Conservation (phyloP, 164 flowering plant genomes). For the Magnolia officinalis region DNA sequence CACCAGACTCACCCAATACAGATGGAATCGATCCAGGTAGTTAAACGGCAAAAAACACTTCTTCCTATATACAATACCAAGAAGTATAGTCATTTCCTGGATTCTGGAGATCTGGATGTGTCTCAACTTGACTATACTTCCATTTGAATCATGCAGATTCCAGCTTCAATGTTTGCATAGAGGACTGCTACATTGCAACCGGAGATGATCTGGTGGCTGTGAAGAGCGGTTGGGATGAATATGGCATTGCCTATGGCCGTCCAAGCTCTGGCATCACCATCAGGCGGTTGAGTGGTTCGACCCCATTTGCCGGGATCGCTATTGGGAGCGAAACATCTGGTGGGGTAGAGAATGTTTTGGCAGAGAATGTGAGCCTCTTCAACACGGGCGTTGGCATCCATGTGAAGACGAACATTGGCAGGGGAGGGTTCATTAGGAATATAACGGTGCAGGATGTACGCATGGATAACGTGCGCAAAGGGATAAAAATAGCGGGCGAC, state of each 20-base stretch:
- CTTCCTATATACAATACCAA: background rate
- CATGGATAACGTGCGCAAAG: slow-evolving; percentile 63
- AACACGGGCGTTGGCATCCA: slow-evolving; percentile 78
- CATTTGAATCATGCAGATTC: slow-evolving; percentile 54
- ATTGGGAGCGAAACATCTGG: slow-evolving; percentile 97
- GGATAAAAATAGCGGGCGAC: slow-evolving; percentile 74
- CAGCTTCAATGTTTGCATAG: slow-evolving; percentile 85
- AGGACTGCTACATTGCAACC: slow-evolving; percentile 78
- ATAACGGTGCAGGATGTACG: slow-evolving; percentile 59
- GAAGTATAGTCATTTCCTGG: background rate
- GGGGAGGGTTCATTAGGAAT: slow-evolving; percentile 77
- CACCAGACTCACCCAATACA: slow-evolving; percentile 86
- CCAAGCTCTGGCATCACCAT: slow-evolving; percentile 73
- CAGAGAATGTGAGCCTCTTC: slow-evolving; percentile 68
- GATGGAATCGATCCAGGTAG: slow-evolving; percentile 99
- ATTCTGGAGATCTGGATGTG: background rate
- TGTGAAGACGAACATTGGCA: slow-evolving; percentile 76
- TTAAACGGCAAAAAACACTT: background rate
- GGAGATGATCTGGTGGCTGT: slow-evolving; percentile 96
- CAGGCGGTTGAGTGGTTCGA: slow-evolving; percentile 72
- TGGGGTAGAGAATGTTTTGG: slow-evolving; percentile 66
- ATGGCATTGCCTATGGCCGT: slow-evolving; percentile 75
- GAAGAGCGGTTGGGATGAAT: slow-evolving; percentile 99
- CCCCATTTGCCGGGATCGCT: slow-evolving; percentile 93
- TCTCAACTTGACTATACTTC: background rate